phyloP scores from a whole-genome alignment of 495 filamentous ascomycete species.

The Penicillium bialowiezense region DNA sequence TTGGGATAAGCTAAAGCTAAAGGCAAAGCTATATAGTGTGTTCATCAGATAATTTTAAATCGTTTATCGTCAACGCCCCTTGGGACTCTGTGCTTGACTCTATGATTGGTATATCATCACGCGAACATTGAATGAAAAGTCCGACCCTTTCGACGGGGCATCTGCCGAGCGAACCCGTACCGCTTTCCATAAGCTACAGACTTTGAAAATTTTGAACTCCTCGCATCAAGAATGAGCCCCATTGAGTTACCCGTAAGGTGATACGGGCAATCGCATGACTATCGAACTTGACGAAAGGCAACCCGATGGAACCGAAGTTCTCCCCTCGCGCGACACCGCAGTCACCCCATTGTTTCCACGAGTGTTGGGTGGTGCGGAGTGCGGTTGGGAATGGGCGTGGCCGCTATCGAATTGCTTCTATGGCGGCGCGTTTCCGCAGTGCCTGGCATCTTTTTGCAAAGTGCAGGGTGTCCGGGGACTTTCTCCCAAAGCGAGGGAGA shows the following conservation, averaged over 20 bases:
- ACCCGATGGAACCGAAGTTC: conserved; percentile 38
- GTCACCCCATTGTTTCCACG: conserved; percentile 44
- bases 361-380: conserved; percentile 31
- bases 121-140: conserved; percentile 59
- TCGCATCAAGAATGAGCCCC: conserved; percentile 99
- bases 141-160: conserved; percentile 68
- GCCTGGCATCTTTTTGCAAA: conserved; percentile 43
- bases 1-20: background rate
- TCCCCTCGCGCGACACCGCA: conserved; percentile 38
- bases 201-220: conserved; percentile 63
- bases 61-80: conserved; percentile 68
- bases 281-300: conserved; percentile 86
- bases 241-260: conserved; percentile 81
- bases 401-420: conserved; percentile 89
- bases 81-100: conserved; percentile 97
- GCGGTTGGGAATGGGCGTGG: conserved; percentile 53
- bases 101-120: conserved; percentile 95
- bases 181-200: conserved; percentile 70
- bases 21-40: conserved; percentile 20
- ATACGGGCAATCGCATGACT: conserved; percentile 94
- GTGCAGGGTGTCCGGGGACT: conserved; percentile 96
- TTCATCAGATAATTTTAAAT: conserved; percentile 94
- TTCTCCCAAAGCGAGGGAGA: conserved; percentile 89
- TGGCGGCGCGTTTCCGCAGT: conserved; percentile 97
- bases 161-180: conserved; percentile 37